Evolutionary conservation across 352 stramenopile species (phyloP).

Genomic region (Phytopythium montanum): DNA sequence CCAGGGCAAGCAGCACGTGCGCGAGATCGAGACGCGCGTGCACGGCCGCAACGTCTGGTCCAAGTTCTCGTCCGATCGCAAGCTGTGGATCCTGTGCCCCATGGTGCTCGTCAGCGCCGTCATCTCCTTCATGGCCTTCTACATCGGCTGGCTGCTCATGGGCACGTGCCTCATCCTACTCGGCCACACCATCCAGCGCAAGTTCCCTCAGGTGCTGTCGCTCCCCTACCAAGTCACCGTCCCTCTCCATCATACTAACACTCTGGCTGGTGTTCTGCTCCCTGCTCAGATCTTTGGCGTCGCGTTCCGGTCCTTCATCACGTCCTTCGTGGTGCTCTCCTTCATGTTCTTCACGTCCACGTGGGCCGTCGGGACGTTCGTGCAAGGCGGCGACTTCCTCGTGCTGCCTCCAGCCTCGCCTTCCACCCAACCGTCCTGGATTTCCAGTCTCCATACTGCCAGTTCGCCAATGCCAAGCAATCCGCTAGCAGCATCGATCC

Average conservation of each 20-base stretch:
- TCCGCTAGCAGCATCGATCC: background rate
- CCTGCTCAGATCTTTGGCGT: conserved; percentile 66
- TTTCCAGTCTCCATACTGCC: background rate
- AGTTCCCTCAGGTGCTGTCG: conserved; percentile 57
- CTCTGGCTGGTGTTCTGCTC: background rate
- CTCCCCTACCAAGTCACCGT: background rate
- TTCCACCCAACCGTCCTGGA: conserved; percentile 17
- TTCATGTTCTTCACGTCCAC: conserved; percentile 88
- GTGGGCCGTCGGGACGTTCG: conserved; percentile 84
- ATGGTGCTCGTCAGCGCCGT: conserved; percentile 75
- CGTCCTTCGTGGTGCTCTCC: conserved; percentile 75
- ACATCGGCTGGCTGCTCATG: conserved; percentile 81
- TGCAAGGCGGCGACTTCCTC: conserved; percentile 81
- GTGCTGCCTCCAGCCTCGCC: conserved; percentile 48
- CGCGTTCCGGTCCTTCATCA: conserved; percentile 87
- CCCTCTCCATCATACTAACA: background rate
- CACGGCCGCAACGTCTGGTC: conserved; percentile 69
- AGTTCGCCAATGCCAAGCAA: background rate
- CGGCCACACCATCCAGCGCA: conserved; percentile 73
- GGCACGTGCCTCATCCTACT: conserved; percentile 77
- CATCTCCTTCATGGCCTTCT: conserved; percentile 80
- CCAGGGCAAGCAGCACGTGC: conserved; percentile 46
- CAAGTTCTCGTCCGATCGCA: conserved; percentile 69
- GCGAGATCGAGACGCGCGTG: conserved; percentile 44
- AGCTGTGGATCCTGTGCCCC: conserved; percentile 59